Evolutionary conservation across 2,329 filamentous ascomycete species (phyloP).

Genomic region (Paraphaeosphaeria minitans): DNA sequence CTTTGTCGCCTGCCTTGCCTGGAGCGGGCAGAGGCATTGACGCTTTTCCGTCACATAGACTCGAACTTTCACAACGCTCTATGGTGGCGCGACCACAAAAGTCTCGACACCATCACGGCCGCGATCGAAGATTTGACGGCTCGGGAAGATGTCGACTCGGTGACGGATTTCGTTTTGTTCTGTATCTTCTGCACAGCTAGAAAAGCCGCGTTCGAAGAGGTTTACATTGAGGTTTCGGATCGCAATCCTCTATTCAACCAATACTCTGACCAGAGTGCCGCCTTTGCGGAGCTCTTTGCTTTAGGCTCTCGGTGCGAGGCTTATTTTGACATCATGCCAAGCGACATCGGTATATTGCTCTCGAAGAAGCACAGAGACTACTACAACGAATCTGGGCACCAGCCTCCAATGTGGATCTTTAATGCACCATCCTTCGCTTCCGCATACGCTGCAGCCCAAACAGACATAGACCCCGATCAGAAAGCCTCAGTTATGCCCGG

Average conservation of each 20-base stretch:
- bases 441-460: constrained; percentile 58
- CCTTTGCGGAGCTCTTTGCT: constrained; percentile 67
- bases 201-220: constrained; percentile 64
- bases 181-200: constrained; percentile 63
- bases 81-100: constrained; percentile 36
- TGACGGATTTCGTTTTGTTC: constrained; percentile 61
- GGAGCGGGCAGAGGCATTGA: constrained; percentile 28
- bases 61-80: constrained; percentile 33
- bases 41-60: constrained; percentile 41
- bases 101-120: constrained; percentile 37
- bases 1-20: constrained; percentile 34
- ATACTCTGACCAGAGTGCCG: constrained; percentile 66
- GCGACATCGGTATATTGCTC: constrained; percentile 42
- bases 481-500: constrained; percentile 51
- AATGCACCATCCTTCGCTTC: constrained; percentile 57
- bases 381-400: constrained; percentile 49
- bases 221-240: constrained; percentile 67
- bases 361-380: constrained; percentile 49
- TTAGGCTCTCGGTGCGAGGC: constrained; percentile 67
- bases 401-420: constrained; percentile 58
- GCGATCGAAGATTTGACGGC: constrained; percentile 32
- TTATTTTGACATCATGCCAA: constrained; percentile 61
- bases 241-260: constrained; percentile 65
- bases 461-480: constrained; percentile 57
- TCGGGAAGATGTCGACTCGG: constrained; percentile 31